A percentile compares a stretch with the other conserved stretches of the same genome.
Evolutionary conservation across 2,329 filamentous ascomycete genomes (phyloP).

Genomic region (Talaromyces amestolkiae): DNA sequence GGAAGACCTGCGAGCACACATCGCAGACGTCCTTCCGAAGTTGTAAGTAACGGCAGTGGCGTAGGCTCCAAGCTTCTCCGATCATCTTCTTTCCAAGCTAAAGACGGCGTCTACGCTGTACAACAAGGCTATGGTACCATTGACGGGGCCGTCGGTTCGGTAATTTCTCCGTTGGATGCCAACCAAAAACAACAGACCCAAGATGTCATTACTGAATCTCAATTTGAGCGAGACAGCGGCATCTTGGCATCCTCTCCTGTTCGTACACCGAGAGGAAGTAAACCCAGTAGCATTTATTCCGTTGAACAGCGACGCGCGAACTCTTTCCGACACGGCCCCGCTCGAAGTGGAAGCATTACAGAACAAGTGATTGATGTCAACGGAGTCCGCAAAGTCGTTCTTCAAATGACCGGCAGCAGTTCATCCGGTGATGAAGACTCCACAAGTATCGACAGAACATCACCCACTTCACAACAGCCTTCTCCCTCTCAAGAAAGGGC

Average conservation of each 20-base stretch:
- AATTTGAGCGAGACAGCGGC: conserved; percentile 2
- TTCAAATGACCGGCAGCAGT: conserved; percentile 64
- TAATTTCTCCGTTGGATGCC: background rate
- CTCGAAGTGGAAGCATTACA: conserved; percentile 73
- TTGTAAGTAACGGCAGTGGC: conserved; percentile 32
- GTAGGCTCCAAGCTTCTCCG: background rate
- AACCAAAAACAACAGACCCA: background rate
- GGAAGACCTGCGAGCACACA: conserved; percentile 41
- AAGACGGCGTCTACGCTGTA: conserved; percentile 33
- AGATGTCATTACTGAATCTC: conserved; percentile 27
- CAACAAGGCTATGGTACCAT: conserved; percentile 18
- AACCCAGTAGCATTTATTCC: conserved; percentile 29
- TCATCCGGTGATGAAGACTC: conserved; percentile 33
- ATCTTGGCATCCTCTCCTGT: background rate
- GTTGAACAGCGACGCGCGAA: conserved; percentile 28
- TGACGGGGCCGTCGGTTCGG: background rate
- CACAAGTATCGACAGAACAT: background rate
- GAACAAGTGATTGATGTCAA: conserved; percentile 73
- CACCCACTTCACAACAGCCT: background rate
- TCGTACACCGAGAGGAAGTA: conserved; percentile 12
- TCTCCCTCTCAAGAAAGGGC: background rate
- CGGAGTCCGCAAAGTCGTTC: conserved; percentile 71
- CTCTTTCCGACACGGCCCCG: conserved; percentile 48
- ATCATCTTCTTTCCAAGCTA: conserved; percentile 11
- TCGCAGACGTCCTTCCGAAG: conserved; percentile 55